These are phyloP conservation scores for Termitomyces heimii DNA, from an alignment of 768 basidiomycete species.

Conservation along the genomic window DNA sequence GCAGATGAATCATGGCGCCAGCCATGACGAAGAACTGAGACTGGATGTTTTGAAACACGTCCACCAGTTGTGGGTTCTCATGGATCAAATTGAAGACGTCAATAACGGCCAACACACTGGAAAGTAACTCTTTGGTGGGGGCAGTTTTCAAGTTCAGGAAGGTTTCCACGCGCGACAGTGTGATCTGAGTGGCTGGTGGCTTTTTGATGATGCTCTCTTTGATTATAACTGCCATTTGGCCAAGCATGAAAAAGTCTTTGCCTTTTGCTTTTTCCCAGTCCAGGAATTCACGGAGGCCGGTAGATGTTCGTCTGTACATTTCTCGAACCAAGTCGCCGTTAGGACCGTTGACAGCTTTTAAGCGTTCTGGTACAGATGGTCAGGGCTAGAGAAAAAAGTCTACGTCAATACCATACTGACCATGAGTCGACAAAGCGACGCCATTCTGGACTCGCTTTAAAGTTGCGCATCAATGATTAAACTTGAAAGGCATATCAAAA, in stretches of 20 bases:
- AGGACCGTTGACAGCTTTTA: conserved; percentile 43
- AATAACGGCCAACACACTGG: conserved; percentile 4
- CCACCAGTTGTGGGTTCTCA: conserved; percentile 5
- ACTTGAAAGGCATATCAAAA: background rate
- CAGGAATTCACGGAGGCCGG: conserved; percentile 29
- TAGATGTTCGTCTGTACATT: conserved; percentile 27
- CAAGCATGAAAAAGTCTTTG: conserved; percentile 40
- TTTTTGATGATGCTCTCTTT: conserved; percentile 3
- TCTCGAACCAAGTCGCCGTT: conserved; percentile 36
- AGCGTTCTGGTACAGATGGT: conserved; percentile 30
- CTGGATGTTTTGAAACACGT: conserved; percentile 20
- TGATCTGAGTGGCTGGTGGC: conserved; percentile 13
- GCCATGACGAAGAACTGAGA: conserved; percentile 42
- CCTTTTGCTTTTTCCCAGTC: conserved; percentile 39
- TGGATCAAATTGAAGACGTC: conserved; percentile 10
- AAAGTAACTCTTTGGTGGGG: background rate
- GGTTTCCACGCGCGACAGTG: conserved; percentile 16
- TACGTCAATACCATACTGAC: conserved; percentile 18
- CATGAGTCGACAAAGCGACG: conserved; percentile 43
- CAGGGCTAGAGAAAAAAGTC: background rate
- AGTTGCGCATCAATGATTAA: background rate
- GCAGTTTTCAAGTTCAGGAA: conserved; percentile 14
- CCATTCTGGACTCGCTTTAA: conserved; percentile 46
- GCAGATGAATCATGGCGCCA: conserved; percentile 32
- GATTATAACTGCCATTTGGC: conserved; percentile 27